Evolutionary conservation across 1,284 basidiomycete genomes (phyloP), one percentile per base, ranked within the genome.

Genomic region (Trichosporon sp.): DNA sequence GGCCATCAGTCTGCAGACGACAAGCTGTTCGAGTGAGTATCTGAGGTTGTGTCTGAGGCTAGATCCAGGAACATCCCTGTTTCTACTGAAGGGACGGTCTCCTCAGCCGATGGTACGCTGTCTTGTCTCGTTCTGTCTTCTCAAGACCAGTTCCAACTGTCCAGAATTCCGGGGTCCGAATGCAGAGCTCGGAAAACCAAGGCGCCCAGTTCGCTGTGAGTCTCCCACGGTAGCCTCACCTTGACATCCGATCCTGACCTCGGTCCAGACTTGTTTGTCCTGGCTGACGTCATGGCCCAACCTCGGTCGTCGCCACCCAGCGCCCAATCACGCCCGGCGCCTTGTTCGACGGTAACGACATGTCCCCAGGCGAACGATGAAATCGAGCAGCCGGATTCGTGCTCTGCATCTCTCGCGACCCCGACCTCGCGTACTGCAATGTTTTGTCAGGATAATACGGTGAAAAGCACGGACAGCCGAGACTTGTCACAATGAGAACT

Each of bases 261-360:
- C 26, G 21, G 26, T 31, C 54, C 54, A 31, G 54, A 59, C 54
- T 14, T 32, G 26, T 1, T 2, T 12, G 10, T 10, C 54, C 26
- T 32, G 54, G 54, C 54, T 59, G 54, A 59, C 54, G 54, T 59
- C 54, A 59, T 59, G 11, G 31, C 54, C 7, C 2, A 26, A 59
- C 26, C 54, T 31, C 31, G 43, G 43, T 46, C 16, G 14, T 59
- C 31, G 54, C 54, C 54, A 59, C 54, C 31, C 21, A 59, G 21
- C 54, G 54, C 54, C 26, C 54, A 59, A 26, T 26, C 54, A 31
- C 54, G 31, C 43, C 43, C 43, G 43, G 16, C 51, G 51, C 21
- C 19, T 19, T 19, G 21, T 21, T 21, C 51, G 51, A 12, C 51
- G 51, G 51, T 54, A 54, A 54, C 51, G 51, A 54, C 19, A 54